Percentiles rank a stretch among this genome's conserved stretches.
These are phyloP conservation scores for Tuctoria greenei DNA, from an alignment of 176 grass and related monocot genomes.

Conservation along the genomic window DNA sequence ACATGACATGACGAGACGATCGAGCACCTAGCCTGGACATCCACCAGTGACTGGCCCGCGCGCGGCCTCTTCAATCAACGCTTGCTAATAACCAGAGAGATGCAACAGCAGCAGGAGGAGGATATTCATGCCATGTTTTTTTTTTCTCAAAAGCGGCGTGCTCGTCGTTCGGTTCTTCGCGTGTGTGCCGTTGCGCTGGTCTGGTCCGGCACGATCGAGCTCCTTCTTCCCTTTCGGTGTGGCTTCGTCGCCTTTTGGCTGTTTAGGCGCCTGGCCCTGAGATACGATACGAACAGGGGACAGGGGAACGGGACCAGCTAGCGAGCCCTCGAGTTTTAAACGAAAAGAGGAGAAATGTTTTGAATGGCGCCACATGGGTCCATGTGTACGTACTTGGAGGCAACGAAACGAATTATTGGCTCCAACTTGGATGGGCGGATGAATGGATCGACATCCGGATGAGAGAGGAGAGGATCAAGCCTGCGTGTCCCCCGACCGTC, in stretches of 20 bases:
- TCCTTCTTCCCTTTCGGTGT: not conserved
- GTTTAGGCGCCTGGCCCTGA: not conserved
- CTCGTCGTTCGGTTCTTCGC: not conserved
- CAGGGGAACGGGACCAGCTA: slow-evolving; percentile 15
- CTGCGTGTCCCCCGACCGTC: not conserved
- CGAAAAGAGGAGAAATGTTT: slow-evolving; percentile 37
- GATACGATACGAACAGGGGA: not conserved
- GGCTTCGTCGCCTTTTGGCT: not conserved
- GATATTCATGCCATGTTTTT: not conserved
- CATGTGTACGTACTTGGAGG: slow-evolving; percentile 54
- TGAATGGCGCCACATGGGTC: slow-evolving; percentile 50
- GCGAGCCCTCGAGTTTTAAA: not conserved
- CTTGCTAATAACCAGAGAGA: no score
- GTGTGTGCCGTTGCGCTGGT: slow-evolving; percentile 7
- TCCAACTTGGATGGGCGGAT: slow-evolving; percentile 37
- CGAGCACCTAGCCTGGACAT: not conserved
- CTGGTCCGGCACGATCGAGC: slow-evolving; percentile 21
- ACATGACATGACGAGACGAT: slow-evolving; percentile 16
- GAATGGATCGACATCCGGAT: slow-evolving; percentile 21
- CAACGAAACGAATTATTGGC: slow-evolving; percentile 34
- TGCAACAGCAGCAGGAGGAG: not conserved
- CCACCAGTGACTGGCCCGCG: not conserved
- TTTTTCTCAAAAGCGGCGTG: not conserved
- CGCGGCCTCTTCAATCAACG: not conserved
- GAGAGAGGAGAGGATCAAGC: slow-evolving; percentile 26